Evolutionary conservation across 2,329 filamentous ascomycete species (phyloP), one percentile per base, ranked within the genome.

Genomic region (Anisogramma anomala): DNA sequence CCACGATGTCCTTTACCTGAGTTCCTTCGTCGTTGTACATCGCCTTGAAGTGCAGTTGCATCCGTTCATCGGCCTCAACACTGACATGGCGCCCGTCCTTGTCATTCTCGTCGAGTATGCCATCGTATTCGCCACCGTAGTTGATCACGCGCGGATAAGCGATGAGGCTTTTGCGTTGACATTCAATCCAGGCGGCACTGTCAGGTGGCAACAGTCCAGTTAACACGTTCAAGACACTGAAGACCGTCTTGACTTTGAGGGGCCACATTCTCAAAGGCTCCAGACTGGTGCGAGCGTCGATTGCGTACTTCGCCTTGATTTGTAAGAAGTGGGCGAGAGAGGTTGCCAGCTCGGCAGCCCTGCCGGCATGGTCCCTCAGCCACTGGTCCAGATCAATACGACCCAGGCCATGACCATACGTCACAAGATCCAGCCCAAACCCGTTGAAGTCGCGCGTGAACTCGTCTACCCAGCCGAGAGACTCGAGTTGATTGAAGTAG

Each of bases 1-100:
- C 79, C 38, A 98, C 82, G 49, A 98, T 84, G 41, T 85, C 78
- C 41, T 85, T 77, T 14, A 95, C 84, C 48, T 89, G 82, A 15
- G 88, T 78, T 15, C 4, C 27, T 50, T 95, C 86, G 50, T 85
- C 82, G 50, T 85, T 84, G 58, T 98, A 98, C 88, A 98, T 96
- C 55, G 84, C 84, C 62, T 94, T 95, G 60, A 95, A 98, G 48
- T 94, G 81, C 50, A 95, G 86, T 55, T 96, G 88, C 91, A 98
- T 98, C 58, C 86, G 84, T 49, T 74, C 77, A 51, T 94, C 88
- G 40, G 89, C 85, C 17, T 79, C 77, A 15, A 74, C 69, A 0
- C 88, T 82, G 1, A 98, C 71, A 1, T 76, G 72, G 54, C 96
- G 94, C n/a, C 84, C 80, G 15, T 81, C 76, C 51, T 78, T 74